Base-by-base conservation (phyloP, 2,329 filamentous ascomycete species). In the Colletotrichum higginsianum region DNA sequence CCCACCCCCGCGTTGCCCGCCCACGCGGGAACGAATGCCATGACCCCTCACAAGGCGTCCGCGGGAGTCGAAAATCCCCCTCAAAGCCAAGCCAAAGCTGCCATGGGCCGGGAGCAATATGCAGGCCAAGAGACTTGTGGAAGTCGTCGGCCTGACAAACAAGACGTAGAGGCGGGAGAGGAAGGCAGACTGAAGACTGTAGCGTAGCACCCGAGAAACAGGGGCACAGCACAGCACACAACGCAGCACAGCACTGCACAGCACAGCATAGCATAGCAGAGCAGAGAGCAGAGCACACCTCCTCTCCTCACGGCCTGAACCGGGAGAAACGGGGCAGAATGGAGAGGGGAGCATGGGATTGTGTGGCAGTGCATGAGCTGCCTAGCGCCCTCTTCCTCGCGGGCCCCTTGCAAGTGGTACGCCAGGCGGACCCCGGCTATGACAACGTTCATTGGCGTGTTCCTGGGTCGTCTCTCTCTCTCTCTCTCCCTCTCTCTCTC, bases 351-450 rank as follows among this genome's bases (percentile, higher is more conserved):
- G 30, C 7, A 8, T 30, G 30, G 5, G 21, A 65, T 35, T 58
- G 42, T 40, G 66, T 65, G 52, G 61, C 50, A 72, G 69, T 69
- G 69, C 69, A 26, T 40, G 23, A 57, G 47, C 38, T 60, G 65
- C 58, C 68, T 71, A 53, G 68, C 68, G 68, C 68, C 30, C 57
- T 62, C 50, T 64, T 23, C 49, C 47, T 50, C 42, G n/a, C 52
- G 15, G 9, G 49, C 46, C 47, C 47, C 35, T 30, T 30, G 30
- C 30, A 30, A 30, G 30, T 30, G 13, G 49, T 42, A 23, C 35
- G 21, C 60, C 12, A 50, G n/a, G 60, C 35, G 47, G 61, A 38
- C 49, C 30, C 30, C 49, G 9, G 16, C 21, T 5, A 53, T 26
- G n/a, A 53, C 49, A 42, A 53, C 47, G 21, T 30, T 42, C 21